phyloP scores from a whole-genome alignment of 768 basidiomycete genomes.

The Podaxis sp. region DNA sequence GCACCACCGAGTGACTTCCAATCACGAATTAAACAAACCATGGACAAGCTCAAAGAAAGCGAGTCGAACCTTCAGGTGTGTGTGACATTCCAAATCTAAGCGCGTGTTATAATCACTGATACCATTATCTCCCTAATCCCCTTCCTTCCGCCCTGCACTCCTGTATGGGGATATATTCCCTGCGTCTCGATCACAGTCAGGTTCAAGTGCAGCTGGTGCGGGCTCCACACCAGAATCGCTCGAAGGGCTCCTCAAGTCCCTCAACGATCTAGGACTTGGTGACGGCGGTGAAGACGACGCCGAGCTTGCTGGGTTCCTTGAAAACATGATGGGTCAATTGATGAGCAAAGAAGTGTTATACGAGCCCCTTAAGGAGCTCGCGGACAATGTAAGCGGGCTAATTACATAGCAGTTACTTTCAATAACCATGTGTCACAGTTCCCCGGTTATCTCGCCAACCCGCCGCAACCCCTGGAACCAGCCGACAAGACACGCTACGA shows the following conservation, averaged over 20 bases:
- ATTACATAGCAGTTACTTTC: not conserved
- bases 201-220: constrained; percentile 20
- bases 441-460: constrained; percentile 67
- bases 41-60: constrained; percentile 72
- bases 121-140: not conserved
- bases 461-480: constrained; percentile 49
- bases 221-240: constrained; percentile 37
- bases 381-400: constrained; percentile 53
- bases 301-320: constrained; percentile 67
- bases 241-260: constrained; percentile 51
- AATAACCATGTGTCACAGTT: constrained; percentile 45
- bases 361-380: constrained; percentile 81
- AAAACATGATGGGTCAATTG: constrained; percentile 78
- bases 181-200: constrained; percentile 19
- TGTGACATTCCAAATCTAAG: constrained; percentile 8
- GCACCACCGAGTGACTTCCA: constrained; percentile 50
- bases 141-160: not conserved
- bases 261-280: constrained; percentile 39
- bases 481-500: constrained; percentile 67
- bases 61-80: constrained; percentile 55
- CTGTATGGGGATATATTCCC: not conserved
- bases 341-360: constrained; percentile 85
- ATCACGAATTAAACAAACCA: constrained; percentile 65
- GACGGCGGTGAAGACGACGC: constrained; percentile 41
- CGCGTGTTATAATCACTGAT: not conserved